These are phyloP conservation scores for Aureobasidium sp. DNA, from an alignment of 2,329 filamentous ascomycete species.

Conservation along the genomic window DNA sequence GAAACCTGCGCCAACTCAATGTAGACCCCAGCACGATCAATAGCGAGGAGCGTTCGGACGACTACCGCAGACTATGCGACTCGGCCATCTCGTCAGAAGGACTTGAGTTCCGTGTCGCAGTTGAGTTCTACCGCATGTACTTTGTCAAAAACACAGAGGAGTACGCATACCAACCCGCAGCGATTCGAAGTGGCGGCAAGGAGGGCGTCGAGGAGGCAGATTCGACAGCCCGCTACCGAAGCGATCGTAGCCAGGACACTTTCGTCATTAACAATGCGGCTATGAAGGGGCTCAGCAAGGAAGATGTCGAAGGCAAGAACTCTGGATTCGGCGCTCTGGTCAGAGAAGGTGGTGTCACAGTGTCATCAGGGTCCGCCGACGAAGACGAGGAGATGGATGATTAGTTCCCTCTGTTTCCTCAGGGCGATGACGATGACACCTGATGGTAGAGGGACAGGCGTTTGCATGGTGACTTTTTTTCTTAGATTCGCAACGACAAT, in stretches of 20 bases:
- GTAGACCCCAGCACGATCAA: constrained; percentile 21
- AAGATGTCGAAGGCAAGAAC: constrained; percentile 40
- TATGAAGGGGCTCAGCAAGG: constrained; percentile 39
- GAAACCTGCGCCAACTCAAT: constrained; percentile 32
- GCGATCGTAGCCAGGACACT: constrained; percentile 32
- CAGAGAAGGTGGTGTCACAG: constrained; percentile 16
- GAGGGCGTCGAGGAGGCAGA: constrained; percentile 28
- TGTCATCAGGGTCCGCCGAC: constrained; percentile 13
- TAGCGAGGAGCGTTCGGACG: constrained; percentile 14
- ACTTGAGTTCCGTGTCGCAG: constrained; percentile 37
- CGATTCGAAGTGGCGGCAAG: constrained; percentile 27
- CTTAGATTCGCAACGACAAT: not conserved
- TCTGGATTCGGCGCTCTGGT: constrained; percentile 21
- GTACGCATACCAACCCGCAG: constrained; percentile 32
- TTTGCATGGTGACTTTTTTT: not conserved
- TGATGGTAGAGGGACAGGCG: not conserved
- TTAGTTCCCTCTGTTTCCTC: not conserved
- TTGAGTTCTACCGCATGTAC: constrained; percentile 35
- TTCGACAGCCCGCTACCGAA: constrained; percentile 27
- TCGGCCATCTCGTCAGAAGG: constrained; percentile 30
- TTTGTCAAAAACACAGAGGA: constrained; percentile 37
- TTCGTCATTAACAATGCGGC: constrained; percentile 37
- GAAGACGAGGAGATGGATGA: constrained; percentile 18
- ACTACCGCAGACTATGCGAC: constrained; percentile 18
- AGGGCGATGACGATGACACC: not conserved